Base-by-base conservation (phyloP, 441 rosid genomes). In the Cnidoscolus chayamansa region DNA sequence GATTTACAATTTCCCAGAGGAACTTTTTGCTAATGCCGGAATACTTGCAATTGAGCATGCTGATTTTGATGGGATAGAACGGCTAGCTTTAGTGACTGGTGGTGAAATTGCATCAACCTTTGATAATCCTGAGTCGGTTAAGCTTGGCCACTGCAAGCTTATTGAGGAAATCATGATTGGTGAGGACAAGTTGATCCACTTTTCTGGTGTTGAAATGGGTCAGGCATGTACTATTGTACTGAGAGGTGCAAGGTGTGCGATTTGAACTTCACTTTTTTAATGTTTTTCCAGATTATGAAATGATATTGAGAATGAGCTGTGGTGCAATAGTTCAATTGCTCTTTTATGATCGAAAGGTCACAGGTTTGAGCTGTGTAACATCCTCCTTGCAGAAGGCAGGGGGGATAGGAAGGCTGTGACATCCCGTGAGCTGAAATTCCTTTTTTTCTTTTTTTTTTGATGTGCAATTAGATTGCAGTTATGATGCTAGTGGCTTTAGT, bases 161-260 rank as follows among this genome's bases (percentile, higher is more conserved):
- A 95, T 95, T 9, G 97, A 95, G 79, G 99, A 95, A 81, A 91
- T 95, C 72, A 95, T 95, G 99, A 95, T 95, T 80, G 98, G 99
- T 12, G 97, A 95, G 74, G 99, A 95, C 83, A 95, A 88, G 89
- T 77, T 93, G 84, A 95, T 95, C 82, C 94, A 90, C 80, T 95
- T 95, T 81, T 91, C 97, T 63, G 98, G 99, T 63, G 96, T 90
- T 74, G 99, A 65, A 84, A 79, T 95, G 90, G 99, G 99, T 25
- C 97, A 93, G 83, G 99, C 99, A 71, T 95, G 99, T 72, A 89
- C 99, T 1, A 91, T 93, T 37, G 95, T 95, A 57, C 81, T 95
- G 65, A 84, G 99, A 86, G 99, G 99, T 54, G 93, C 98, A 78
- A 94, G 99, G 98, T 90, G 80, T 30, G 15, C 63, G 61, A 19